phyloP scores from a whole-genome alignment of 2,329 filamentous ascomycete species.

The Graphilbum sp. region DNA sequence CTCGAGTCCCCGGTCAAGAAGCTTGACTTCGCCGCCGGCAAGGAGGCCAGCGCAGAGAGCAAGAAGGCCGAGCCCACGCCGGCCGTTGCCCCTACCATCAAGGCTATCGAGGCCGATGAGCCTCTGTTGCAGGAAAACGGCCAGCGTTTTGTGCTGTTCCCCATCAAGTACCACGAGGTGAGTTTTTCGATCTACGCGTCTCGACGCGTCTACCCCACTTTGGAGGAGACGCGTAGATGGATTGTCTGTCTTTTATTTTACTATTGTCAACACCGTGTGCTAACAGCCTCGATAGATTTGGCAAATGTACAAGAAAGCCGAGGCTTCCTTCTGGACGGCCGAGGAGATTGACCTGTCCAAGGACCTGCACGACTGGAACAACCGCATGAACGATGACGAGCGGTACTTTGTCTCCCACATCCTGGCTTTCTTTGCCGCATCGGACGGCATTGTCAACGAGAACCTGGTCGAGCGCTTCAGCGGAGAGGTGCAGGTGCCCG shows the following conservation, averaged over 20 bases:
- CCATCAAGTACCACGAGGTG: conserved; percentile 99
- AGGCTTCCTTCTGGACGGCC: conserved; percentile 98
- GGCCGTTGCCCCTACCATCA: conserved; percentile 33
- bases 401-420: conserved; percentile 98
- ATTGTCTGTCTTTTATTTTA: no score
- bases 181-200: conserved; percentile 30
- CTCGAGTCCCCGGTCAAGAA: conserved; percentile 91
- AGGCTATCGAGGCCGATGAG: conserved; percentile 63
- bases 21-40: conserved; percentile 53
- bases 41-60: conserved; percentile 64
- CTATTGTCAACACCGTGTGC: no score
- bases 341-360: conserved; percentile 99
- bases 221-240: conserved; percentile 60
- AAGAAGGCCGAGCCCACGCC: conserved; percentile 23
- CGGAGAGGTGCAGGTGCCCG: conserved; percentile 87
- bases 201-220: conserved; percentile 18
- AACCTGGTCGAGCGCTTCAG: conserved; percentile 98
- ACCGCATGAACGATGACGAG: conserved; percentile 90
- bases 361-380: conserved; percentile 98
- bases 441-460: conserved; percentile 98
- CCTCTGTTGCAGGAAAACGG: conserved; percentile 91
- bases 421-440: conserved; percentile 96
- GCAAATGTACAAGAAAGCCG: conserved; percentile 99
- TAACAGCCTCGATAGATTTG: no score
- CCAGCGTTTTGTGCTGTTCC: conserved; percentile 91